Evolutionary conservation across 2,329 filamentous ascomycete genomes (phyloP), one percentile per base, ranked within the genome.

Genomic region (Venturiaceae sp.): DNA sequence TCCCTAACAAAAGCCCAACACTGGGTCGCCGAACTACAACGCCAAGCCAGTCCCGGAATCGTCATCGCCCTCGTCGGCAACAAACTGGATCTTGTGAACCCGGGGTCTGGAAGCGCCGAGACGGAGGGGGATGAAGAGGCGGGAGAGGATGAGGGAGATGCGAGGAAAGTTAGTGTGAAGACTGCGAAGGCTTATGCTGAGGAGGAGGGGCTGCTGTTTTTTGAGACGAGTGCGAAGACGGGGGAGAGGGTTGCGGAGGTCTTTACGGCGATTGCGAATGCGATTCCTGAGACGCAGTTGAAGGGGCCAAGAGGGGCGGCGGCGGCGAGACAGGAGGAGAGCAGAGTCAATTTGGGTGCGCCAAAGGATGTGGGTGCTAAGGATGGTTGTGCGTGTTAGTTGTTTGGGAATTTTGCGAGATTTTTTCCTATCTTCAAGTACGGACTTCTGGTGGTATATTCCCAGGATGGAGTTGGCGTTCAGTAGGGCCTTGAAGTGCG

Each of bases 21-120:
- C 80, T 99, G 92, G 92, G 92, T 99, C 58, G 92, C 92, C 59
- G 92, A 99, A 76, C 83, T 99, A 59, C 92, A 97, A 77, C 85
- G 92, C 69, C 94, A 99, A 76, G 94, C 94, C 1, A 94, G 88
- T 11, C 92, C 92, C 2, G 92, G 92, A 28, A 97, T 99, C 67
- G 92, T 97, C 60, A 97, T 99, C 68, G 91, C 92, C 58, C 83
- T 99, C 47, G 94, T 97, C 37, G 92, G 92, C 68, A 99, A 99
- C 83, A 96, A 96, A 80, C 81, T 94, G 62, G 92, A 99, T 80
- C 79, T 99, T 67, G 89, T 88, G 19, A 58, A 33, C 13, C 60
- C 60, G 2, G 33, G 26, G n/a, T 53, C 50, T n/a, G 30, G 39
- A 26, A 30, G 11, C n/a, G 32, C 13, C 11, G 37, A 36, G 16